Conservation (phyloP, 2,329 filamentous ascomycete genomes). For the Bipolaris cookei region DNA sequence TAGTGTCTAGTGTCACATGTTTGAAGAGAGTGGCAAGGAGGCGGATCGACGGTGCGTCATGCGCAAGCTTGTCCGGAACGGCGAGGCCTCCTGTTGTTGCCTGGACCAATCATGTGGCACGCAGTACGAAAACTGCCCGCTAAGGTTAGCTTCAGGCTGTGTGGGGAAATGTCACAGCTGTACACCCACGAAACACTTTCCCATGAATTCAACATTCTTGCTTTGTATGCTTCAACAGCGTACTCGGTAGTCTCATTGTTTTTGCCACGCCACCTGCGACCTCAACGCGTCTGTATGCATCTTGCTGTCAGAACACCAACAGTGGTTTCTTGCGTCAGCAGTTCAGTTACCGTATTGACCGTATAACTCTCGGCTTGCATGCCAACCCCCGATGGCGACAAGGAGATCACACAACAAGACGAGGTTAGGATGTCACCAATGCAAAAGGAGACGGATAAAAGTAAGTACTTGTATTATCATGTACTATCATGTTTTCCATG, state of each 20-base stretch:
- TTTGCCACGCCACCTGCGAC: not conserved
- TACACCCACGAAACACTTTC: slow-evolving; percentile 13
- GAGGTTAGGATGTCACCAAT: slow-evolving; percentile 44
- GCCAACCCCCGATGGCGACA: slow-evolving; percentile 31
- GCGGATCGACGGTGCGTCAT: slow-evolving; percentile 4
- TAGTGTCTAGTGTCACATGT: not conserved
- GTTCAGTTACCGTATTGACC: slow-evolving; percentile 4
- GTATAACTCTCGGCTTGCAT: slow-evolving; percentile 6
- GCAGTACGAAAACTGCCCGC: slow-evolving; percentile 25
- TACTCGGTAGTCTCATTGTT: not conserved
- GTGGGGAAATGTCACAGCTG: slow-evolving; percentile 21
- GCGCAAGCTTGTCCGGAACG: slow-evolving; percentile 1
- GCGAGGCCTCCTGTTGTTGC: not conserved
- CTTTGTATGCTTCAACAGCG: slow-evolving; percentile 20
- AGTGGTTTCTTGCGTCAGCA: not conserved
- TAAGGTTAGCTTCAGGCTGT: slow-evolving; percentile 13
- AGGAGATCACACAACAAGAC: slow-evolving; percentile 47
- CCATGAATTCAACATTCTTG: not conserved
- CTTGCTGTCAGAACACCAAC: not conserved
- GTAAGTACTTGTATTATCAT: slow-evolving; percentile 21
- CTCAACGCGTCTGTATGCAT: slow-evolving; percentile 8
- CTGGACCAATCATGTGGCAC: slow-evolving; percentile 18
- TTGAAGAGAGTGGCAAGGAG: not conserved
- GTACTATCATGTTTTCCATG: not conserved
- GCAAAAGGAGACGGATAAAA: slow-evolving; percentile 47